These are phyloP conservation scores for Aspergillus carbonarius DNA, from an alignment of 2,329 filamentous ascomycete genomes.

Conservation along the genomic window DNA sequence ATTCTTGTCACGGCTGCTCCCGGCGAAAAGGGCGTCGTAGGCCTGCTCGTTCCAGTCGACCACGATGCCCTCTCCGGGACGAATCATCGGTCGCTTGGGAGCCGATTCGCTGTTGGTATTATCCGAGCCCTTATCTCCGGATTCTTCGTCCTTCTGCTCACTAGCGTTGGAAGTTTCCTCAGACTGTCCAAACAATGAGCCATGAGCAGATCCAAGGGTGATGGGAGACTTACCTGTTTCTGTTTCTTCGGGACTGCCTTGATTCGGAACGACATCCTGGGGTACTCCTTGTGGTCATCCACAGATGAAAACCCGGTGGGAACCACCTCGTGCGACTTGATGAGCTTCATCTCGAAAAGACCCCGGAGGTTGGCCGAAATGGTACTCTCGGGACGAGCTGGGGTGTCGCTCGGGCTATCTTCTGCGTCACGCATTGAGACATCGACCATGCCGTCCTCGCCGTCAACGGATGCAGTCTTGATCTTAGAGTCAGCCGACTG, in stretches of 20 bases:
- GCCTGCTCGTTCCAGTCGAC: slow-evolving; percentile 78
- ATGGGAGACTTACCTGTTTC: slow-evolving; percentile 17
- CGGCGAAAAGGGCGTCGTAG: slow-evolving; percentile 67
- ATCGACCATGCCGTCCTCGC: slow-evolving; percentile 88
- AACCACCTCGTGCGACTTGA: slow-evolving; percentile 58
- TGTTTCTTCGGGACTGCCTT: slow-evolving; percentile 19
- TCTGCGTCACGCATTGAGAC: slow-evolving; percentile 74
- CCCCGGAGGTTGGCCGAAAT: slow-evolving; percentile 65
- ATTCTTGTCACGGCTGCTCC: slow-evolving; percentile 43
- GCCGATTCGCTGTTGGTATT: slow-evolving; percentile 25
- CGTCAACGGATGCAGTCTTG: slow-evolving; percentile 74
- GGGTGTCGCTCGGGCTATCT: slow-evolving; percentile 29
- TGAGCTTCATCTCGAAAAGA: slow-evolving; percentile 75
- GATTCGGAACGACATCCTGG: slow-evolving; percentile 53
- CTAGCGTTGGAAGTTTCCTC: slow-evolving; percentile 16
- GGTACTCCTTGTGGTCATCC: slow-evolving; percentile 59
- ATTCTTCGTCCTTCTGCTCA: slow-evolving; percentile 24
- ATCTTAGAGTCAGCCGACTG: slow-evolving; percentile 70
- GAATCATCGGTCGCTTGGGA: slow-evolving; percentile 60
- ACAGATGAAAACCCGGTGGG: slow-evolving; percentile 69
- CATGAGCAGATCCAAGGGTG: background rate
- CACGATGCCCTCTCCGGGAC: slow-evolving; percentile 79
- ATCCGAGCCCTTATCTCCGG: slow-evolving; percentile 16
- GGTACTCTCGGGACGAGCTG: slow-evolving; percentile 48
- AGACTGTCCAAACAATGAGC: background rate